phyloP scores from a whole-genome alignment of 352 stramenopile species.

The Globisporangium paroecandrum region DNA sequence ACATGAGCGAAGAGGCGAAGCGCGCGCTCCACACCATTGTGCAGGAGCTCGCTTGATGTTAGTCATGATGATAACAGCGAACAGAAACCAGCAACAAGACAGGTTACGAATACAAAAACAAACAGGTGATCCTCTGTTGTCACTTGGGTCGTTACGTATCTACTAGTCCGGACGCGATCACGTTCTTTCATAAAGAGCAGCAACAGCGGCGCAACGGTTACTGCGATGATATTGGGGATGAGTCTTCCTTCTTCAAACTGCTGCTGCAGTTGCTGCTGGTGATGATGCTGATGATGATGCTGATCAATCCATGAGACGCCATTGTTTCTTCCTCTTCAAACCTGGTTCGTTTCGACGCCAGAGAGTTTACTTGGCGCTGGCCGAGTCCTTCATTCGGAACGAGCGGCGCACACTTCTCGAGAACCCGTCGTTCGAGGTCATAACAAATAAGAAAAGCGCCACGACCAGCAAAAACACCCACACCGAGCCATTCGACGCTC shows the following conservation, averaged over 20 bases:
- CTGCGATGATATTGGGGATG: background rate
- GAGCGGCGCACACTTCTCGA: constrained; percentile 49
- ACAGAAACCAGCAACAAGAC: background rate
- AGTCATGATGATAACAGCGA: background rate
- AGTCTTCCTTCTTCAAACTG: constrained; percentile 21
- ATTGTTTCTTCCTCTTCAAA: background rate
- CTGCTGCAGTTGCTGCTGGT: constrained; percentile 9
- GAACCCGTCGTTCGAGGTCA: constrained; percentile 63
- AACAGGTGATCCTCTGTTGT: background rate
- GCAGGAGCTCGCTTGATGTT: constrained; percentile 32
- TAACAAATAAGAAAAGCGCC: constrained; percentile 48
- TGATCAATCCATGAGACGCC: background rate
- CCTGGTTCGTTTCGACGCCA: background rate
- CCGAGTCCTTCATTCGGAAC: constrained; percentile 38
- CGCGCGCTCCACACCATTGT: constrained; percentile 44
- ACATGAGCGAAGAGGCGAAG: constrained; percentile 52
- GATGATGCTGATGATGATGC: background rate
- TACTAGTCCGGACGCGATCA: constrained; percentile 3
- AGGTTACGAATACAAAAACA: constrained; percentile 1
- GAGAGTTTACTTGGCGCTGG: constrained; percentile 28
- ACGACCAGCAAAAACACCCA: constrained; percentile 57
- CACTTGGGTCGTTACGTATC: background rate
- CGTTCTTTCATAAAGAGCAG: background rate
- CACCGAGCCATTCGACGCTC: constrained; percentile 32
- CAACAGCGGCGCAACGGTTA: background rate